These are phyloP conservation scores for Agrocybe praecox DNA, from an alignment of 768 basidiomycete species.

Conservation along the genomic window DNA sequence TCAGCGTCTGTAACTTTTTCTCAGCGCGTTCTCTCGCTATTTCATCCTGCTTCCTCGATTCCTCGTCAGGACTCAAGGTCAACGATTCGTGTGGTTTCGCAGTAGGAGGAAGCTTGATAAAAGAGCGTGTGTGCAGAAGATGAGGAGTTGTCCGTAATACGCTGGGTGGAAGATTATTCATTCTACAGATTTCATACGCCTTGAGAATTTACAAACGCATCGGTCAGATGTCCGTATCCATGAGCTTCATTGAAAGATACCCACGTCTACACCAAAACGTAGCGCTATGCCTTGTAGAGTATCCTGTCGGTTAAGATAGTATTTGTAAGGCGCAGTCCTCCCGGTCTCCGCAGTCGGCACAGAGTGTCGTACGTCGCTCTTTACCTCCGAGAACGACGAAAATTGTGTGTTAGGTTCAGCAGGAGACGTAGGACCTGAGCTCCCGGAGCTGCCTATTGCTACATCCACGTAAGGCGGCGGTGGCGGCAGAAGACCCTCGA, in stretches of 20 bases:
- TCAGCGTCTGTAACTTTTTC: slow-evolving; percentile 62
- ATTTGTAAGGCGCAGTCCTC: slow-evolving; percentile 32
- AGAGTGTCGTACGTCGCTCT: too few relatives aligned
- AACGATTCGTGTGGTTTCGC: slow-evolving; percentile 25
- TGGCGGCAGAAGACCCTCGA: slow-evolving; percentile 12
- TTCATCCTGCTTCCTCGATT: slow-evolving; percentile 41
- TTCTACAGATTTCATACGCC: slow-evolving; percentile 62
- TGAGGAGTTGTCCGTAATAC: slow-evolving; percentile 74
- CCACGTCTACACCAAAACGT: slow-evolving; percentile 61
- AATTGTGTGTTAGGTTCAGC: background rate
- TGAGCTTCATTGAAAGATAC: slow-evolving; percentile 23
- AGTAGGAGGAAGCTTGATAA: slow-evolving; percentile 54
- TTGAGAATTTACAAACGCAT: slow-evolving; percentile 20
- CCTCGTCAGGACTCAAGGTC: slow-evolving; percentile 21
- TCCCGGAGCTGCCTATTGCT: background rate
- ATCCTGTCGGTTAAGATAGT: slow-evolving; percentile 58
- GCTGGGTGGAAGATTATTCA: slow-evolving; percentile 68
- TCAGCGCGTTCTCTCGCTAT: slow-evolving; percentile 56
- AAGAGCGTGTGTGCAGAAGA: slow-evolving; percentile 68
- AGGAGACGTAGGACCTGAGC: background rate
- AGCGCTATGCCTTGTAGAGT: slow-evolving; percentile 69
- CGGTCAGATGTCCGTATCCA: background rate
- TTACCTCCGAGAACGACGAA: background rate
- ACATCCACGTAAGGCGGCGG: slow-evolving; percentile 9
- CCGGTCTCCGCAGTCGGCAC: background rate